Evolutionary conservation across 441 rosid genomes (phyloP), one percentile per base, ranked within the genome.

Genomic region (Metrosideros polymorpha): DNA sequence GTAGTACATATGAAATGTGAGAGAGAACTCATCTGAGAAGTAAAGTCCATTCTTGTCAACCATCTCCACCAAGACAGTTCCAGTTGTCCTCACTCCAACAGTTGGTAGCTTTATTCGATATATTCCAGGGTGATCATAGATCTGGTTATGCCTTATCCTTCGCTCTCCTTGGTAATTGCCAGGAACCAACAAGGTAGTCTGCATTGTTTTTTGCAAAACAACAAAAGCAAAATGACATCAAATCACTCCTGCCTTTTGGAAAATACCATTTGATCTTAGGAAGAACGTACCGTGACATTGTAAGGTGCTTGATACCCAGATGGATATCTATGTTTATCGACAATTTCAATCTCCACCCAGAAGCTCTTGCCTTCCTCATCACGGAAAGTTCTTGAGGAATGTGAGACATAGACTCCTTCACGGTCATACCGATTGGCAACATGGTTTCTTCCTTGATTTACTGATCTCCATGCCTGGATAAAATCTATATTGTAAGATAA

Each of bases 351-450:
- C 93, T 98, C 99, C 88, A 95, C 93, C 99, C 99, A 98, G 89
- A 97, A 97, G 92, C 71, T 92, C 94, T 95, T 97, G 88, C 99
- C 99, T 93, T 98, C 99, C 90, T 98, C 99, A 83, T 98, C 99
- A 19, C 97, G 99, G 92, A 94, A 98, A 85, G 93, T 90, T 97
- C 99, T 94, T 45, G 99, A 95, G 57, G 99, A 90, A 89, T 93
- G 97, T 53, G 98, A 93, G 71, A 97, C 92, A 84, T 91, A 94
- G 85, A 98, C 87, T 51, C 99, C 99, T 93, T 97, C 94, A 79
- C 97, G 99, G 84, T 93, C 93, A 86, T 93, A 89, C 30, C 94
- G 94, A 86, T 85, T 88, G 55, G 97, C 99, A 86, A 91, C 87
- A 85, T 98, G 96, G 90, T 98, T 98, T 94, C 99, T 94, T 86